These are phyloP conservation scores for Dittrichia graveolens DNA, from an alignment of 129 eudicot species.

Conservation along the genomic window DNA sequence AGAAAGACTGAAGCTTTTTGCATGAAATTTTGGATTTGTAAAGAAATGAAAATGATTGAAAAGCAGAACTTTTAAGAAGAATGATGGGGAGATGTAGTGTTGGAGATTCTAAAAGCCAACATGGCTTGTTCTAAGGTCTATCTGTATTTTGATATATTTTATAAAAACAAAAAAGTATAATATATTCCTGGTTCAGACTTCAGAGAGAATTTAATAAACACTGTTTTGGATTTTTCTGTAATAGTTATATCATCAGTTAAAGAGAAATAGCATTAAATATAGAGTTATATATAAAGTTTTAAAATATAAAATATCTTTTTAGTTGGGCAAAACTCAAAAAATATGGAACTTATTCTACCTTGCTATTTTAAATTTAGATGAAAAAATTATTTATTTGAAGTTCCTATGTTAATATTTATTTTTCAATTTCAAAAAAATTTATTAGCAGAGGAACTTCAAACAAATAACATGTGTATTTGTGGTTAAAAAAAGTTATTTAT, in stretches of 20 bases:
- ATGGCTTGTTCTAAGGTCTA: constrained; percentile 39
- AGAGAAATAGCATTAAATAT: neutral
- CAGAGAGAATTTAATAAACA: constrained; percentile 15
- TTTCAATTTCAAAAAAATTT: no score
- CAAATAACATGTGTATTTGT: no score
- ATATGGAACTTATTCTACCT: constrained; percentile 5
- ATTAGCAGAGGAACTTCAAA: no score
- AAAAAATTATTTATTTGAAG: neutral
- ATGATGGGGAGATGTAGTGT: constrained; percentile 32
- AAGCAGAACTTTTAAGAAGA: constrained; percentile 22
- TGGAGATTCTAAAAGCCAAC: constrained; percentile 45
- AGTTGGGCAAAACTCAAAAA: neutral
- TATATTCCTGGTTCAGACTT: constrained; percentile 19
- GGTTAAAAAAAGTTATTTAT: no score
- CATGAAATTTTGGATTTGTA: constrained; percentile 33
- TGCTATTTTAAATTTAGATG: neutral
- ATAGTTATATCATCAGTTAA: neutral
- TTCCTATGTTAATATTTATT: no score
- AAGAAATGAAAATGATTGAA: constrained; percentile 35
- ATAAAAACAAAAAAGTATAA: neutral
- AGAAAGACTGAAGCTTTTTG: constrained; percentile 35
- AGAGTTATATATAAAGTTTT: no score
- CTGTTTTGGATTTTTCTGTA: constrained; percentile 9
- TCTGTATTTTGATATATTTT: constrained; percentile 35
- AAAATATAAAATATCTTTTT: neutral